Conservation (phyloP, 108 stramenopile species). For the Nitzschia sp. region DNA sequence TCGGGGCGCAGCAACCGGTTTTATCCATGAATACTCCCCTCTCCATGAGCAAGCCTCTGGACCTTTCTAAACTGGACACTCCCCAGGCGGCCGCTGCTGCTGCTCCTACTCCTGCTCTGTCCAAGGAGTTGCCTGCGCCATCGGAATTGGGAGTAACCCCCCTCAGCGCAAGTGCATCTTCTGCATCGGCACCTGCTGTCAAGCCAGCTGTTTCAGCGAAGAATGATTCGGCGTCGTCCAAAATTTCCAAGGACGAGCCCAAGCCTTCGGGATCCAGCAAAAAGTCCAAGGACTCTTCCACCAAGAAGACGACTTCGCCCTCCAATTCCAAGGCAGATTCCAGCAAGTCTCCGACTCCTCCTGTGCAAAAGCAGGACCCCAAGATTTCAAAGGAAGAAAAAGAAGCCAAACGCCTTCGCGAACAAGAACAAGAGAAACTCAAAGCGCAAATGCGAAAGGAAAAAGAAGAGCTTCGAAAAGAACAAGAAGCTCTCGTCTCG, state of each 20-base stretch:
- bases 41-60: constrained; percentile 22
- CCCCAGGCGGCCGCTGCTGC: not conserved
- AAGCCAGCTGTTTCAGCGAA: not conserved
- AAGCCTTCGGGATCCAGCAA: not conserved
- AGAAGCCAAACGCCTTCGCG: constrained; percentile 40
- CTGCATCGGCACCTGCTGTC: too few relatives aligned
- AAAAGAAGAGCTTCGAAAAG: constrained; percentile 48
- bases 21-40: constrained; percentile 18
- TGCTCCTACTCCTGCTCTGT: not conserved
- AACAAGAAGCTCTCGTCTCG: constrained; percentile 5
- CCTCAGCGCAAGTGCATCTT: not conserved
- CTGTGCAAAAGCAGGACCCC: constrained; percentile 24
- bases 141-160: not conserved
- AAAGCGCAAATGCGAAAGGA: constrained; percentile 60
- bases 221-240: not conserved
- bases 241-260: not conserved
- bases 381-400: constrained; percentile 39
- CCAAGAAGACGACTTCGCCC: constrained; percentile 3
- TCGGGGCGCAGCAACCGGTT: constrained; percentile 7
- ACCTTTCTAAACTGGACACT: not conserved
- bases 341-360: constrained; percentile 14
- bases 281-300: constrained; percentile 1
- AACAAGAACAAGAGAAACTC: constrained; percentile 48
- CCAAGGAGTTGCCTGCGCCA: not conserved
- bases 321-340: not conserved